These are phyloP conservation scores for Calonectria crousiana DNA, from an alignment of 2,329 filamentous ascomycete species.

Conservation along the genomic window DNA sequence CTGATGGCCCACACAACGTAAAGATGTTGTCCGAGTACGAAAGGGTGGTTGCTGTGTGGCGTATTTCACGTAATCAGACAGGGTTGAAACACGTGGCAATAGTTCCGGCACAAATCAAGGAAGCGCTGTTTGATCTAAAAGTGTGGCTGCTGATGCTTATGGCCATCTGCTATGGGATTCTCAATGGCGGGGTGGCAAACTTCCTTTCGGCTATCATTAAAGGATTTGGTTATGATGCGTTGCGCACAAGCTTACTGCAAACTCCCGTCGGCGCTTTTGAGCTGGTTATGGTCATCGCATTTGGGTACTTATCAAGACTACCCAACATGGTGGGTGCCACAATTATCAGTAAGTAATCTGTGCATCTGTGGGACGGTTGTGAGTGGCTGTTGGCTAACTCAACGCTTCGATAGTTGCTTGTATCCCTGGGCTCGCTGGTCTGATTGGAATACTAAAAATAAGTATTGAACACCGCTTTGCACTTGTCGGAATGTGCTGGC, in stretches of 20 bases:
- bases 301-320: neutral
- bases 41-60: neutral
- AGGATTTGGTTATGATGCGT: neutral
- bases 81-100: neutral
- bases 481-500: neutral
- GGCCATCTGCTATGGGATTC: neutral
- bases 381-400: neutral
- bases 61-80: constrained; percentile 5
- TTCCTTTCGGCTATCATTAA: neutral
- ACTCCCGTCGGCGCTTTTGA: neutral
- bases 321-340: neutral
- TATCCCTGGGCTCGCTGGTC: neutral
- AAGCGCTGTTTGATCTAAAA: neutral
- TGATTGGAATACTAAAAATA: neutral
- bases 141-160: neutral
- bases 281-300: neutral
- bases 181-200: neutral
- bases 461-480: neutral
- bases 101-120: neutral
- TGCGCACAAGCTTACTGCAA: neutral
- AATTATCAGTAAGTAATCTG: neutral
- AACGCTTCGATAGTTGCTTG: neutral
- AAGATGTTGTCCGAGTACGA: constrained; percentile 5
- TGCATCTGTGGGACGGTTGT: too few species aligned
- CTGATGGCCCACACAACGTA: neutral